Evolutionary conservation across 2,329 filamentous ascomycete genomes (phyloP).

Genomic region (Aspergillus felis): DNA sequence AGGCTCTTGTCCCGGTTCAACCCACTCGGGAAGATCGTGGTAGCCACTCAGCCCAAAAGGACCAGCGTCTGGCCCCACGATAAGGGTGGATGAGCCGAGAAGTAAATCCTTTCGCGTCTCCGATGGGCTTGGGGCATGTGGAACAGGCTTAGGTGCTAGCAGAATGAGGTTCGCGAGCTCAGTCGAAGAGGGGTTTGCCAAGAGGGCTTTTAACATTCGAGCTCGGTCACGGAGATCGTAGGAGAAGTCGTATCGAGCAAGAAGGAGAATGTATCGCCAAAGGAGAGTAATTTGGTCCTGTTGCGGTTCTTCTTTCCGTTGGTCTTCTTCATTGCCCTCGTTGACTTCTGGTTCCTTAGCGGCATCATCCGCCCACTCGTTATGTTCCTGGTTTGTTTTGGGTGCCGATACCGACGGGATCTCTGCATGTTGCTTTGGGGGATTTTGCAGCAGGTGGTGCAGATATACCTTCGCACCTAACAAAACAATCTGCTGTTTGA

Average conservation of each 20-base stretch:
- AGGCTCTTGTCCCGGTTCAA: constrained; percentile 73
- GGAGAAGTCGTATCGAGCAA: constrained; percentile 88
- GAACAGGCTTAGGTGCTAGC: constrained; percentile 88
- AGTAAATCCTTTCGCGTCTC: constrained; percentile 73
- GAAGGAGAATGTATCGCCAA: constrained; percentile 78
- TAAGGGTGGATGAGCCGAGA: constrained; percentile 79
- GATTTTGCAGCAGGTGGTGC: constrained; percentile 66
- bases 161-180: constrained; percentile 88
- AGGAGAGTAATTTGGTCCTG: constrained; percentile 67
- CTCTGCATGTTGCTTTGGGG: constrained; percentile 19
- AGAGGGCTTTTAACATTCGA: constrained; percentile 79
- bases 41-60: constrained; percentile 75
- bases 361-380: constrained; percentile 28
- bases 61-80: constrained; percentile 72
- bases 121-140: constrained; percentile 83
- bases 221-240: constrained; percentile 92
- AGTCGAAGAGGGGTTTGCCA: constrained; percentile 67
- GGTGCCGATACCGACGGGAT: constrained; percentile 21
- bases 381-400: constrained; percentile 25
- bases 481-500: constrained; percentile 86
- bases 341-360: constrained; percentile 12
- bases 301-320: constrained; percentile 28
- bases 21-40: constrained; percentile 77
- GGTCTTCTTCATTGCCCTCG: constrained; percentile 21
- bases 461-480: constrained; percentile 96